Percentiles rank a stretch among this genome's conserved stretches.
Conservation (phyloP, 139 green algal genomes). For the Spirogloea muscicola region DNA sequence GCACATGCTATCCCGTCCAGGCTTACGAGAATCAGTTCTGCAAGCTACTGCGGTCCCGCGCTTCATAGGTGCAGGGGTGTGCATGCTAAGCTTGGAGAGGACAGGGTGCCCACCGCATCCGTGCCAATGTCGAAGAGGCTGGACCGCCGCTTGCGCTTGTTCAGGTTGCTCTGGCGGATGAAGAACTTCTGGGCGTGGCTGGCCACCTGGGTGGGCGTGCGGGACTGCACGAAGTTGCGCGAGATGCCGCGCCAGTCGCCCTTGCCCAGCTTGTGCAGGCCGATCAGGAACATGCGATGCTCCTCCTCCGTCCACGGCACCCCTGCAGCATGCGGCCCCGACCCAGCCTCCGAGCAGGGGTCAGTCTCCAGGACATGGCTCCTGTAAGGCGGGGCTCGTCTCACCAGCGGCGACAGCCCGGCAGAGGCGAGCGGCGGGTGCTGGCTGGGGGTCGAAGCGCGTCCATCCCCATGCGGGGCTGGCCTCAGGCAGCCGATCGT, state of each 20-base stretch:
- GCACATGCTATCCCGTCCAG: no score
- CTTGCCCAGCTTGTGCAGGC: conserved; percentile 68
- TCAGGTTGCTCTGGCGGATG: conserved; percentile 64
- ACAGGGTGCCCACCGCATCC: conserved; percentile 13
- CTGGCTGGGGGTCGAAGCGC: no score
- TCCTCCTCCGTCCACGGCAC: conserved; percentile 77
- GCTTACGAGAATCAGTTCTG: no score
- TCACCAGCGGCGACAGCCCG: neutral
- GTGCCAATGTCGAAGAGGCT: conserved; percentile 56
- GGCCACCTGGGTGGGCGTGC: conserved; percentile 78
- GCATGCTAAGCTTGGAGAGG: no score
- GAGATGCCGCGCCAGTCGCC: conserved; percentile 80
- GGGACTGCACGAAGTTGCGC: conserved; percentile 60
- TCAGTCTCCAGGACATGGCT: no score
- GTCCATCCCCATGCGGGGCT: neutral
- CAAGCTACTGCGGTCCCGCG: no score
- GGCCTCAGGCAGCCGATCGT: neutral
- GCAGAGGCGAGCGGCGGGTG: no score
- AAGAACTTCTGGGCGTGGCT: conserved; percentile 90
- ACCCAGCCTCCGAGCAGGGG: no score
- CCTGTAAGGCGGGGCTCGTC: neutral
- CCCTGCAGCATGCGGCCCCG: conserved; percentile 53
- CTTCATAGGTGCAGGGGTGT: no score
- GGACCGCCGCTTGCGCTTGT: conserved; percentile 67
- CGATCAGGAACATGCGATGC: conserved; percentile 71